Evolutionary conservation across 768 basidiomycete genomes (phyloP), one percentile per base, ranked within the genome.

Genomic region (Sistotremastrum niveocremeum): DNA sequence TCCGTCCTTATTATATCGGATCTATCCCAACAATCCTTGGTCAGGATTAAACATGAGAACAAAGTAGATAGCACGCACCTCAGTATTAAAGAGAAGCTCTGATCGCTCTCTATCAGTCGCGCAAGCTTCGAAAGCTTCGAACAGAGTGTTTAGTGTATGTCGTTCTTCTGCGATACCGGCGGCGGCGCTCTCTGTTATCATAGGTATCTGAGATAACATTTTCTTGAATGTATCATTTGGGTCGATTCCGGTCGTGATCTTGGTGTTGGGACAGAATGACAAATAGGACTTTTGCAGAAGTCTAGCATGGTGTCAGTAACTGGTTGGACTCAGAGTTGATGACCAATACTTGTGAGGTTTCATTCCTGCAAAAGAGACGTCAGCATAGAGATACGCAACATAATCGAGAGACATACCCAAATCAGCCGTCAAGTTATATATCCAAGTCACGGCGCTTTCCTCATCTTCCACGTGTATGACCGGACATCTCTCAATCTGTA

Each of bases 161-260:
- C 50, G 52, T 20, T 49, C 33, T 8, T 41, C 39, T 29, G 50
- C 51, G 12, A 58, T 50, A 0, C 50, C 56, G 8, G 49, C 41
- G 3, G 56, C 56, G 9, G 44, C 28, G 8, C 43, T 20, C 9
- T 54, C 53, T 2, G 56, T 54, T 4, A 57, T 48, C 3, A 45
- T 34, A 9, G 46, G 51, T 9, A 59, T 12, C 29, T 48, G 41
- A 5, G 46, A 40, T n/a, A 59, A 46, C 53, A 57, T 53, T 36
- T 49, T 50, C 41, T 51, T 47, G 43, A 48, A 53, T 29, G 56
- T 57, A 44, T 59, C 57, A 31, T 44, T 37, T 0, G 50, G 43
- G 35, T 46, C 45, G 31, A 44, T 49, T 3, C 57, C 57, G 3
- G 45, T 45, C 5, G 28, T 33, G 44, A 53, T 35, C 12, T 40